phyloP scores from a whole-genome alignment of 306 rosid genomes.

The Gastrolobium bilobum region DNA sequence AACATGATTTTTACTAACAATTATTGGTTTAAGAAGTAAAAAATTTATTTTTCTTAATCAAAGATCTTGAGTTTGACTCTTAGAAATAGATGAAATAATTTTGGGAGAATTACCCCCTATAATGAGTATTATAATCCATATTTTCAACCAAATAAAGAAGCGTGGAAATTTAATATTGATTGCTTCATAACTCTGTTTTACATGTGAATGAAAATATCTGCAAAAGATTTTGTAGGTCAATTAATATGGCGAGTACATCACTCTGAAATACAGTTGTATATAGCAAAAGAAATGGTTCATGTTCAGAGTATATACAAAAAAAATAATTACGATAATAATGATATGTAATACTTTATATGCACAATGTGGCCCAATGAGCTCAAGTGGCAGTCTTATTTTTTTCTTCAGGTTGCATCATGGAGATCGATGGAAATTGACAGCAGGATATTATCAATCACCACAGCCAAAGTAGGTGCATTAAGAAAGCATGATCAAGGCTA shows the following conservation, averaged over 20 bases:
- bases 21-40: neutral
- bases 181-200: neutral
- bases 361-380: slow-evolving; percentile 46
- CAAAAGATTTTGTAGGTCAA: neutral
- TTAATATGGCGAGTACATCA: neutral
- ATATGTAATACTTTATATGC: neutral
- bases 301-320: neutral
- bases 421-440: slow-evolving; percentile 48
- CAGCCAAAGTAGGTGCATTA: slow-evolving; percentile 52
- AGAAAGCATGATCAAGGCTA: slow-evolving; percentile 51
- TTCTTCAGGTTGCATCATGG: slow-evolving; percentile 45
- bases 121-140: neutral
- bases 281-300: neutral
- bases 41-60: no score
- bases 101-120: no score
- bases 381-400: slow-evolving; percentile 11
- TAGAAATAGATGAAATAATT: no score
- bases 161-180: neutral
- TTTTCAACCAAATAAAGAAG: neutral
- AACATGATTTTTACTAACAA: neutral
- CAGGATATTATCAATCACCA: slow-evolving; percentile 44
- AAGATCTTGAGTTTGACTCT: no score
- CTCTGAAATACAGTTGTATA: slow-evolving; percentile 18
- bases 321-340: neutral
- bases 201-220: neutral